A percentile compares a stretch with the other conserved stretches of the same genome.
Evolutionary conservation across 176 grass and related monocot genomes (phyloP).

Genomic region (Tillandsia leiboldiana): DNA sequence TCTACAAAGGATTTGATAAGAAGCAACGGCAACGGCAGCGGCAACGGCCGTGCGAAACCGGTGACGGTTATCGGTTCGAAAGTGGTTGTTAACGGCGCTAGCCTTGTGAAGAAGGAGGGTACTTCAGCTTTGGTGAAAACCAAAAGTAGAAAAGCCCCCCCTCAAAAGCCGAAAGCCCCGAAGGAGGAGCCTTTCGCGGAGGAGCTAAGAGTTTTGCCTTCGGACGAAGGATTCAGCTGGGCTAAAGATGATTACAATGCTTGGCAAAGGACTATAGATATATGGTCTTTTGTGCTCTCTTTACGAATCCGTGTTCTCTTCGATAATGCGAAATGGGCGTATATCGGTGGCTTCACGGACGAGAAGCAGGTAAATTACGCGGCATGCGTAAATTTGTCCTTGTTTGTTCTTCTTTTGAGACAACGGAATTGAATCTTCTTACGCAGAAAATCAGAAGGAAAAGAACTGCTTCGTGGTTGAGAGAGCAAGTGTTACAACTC

Average conservation of each 20-base stretch:
- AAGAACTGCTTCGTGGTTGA: constrained; percentile 85
- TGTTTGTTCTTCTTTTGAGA: constrained; percentile 2
- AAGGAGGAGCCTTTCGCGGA: constrained; percentile 40
- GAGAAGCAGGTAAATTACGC: constrained; percentile 54
- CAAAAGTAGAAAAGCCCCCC: constrained; percentile 26
- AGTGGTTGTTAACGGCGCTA: constrained; percentile 34
- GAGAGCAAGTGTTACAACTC: constrained; percentile 86
- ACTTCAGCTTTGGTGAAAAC: constrained; percentile 48
- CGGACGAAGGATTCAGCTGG: constrained; percentile 94
- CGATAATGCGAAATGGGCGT: constrained; percentile 88
- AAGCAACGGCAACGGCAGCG: constrained; percentile 18
- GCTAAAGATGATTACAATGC: constrained; percentile 81
- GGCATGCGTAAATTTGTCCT: background rate
- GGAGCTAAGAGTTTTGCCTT: constrained; percentile 82
- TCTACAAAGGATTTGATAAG: constrained; percentile 48
- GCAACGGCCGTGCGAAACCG: constrained; percentile 23
- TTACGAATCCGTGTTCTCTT: constrained; percentile 65
- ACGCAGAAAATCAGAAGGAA: constrained; percentile 61
- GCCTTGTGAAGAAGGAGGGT: constrained; percentile 57
- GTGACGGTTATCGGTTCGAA: constrained; percentile 36
- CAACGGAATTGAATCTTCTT: constrained; percentile 4
- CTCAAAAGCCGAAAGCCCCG: constrained; percentile 24
- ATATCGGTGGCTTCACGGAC: constrained; percentile 67
- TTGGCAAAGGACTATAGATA: constrained; percentile 67
- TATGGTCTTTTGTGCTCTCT: constrained; percentile 93